Conservation (phyloP, 768 basidiomycete species). For the Calocera viscosa region DNA sequence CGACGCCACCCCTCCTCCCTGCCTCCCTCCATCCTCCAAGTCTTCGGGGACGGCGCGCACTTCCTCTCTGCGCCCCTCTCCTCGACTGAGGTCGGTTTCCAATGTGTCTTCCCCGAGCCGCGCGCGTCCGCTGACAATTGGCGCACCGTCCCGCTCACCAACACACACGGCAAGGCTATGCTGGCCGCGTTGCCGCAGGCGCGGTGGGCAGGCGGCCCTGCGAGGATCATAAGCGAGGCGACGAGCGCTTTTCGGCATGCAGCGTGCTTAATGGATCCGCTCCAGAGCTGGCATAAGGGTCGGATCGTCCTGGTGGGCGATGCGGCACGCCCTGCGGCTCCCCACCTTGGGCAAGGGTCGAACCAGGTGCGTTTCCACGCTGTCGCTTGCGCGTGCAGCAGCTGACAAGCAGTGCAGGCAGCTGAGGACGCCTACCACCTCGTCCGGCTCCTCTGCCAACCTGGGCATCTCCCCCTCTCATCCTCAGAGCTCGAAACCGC, state of each 20-base stretch:
- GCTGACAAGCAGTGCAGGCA: background rate
- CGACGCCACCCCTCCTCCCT: too few relatives aligned
- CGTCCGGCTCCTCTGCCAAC: background rate
- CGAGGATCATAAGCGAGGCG: background rate
- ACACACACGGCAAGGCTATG: background rate
- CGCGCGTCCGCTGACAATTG: too few relatives aligned
- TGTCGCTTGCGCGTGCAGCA: background rate
- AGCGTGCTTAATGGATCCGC: background rate
- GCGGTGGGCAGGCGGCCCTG: background rate
- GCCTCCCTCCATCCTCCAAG: too few relatives aligned
- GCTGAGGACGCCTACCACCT: background rate
- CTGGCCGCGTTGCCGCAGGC: background rate
- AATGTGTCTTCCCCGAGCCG: too few relatives aligned
- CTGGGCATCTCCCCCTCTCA: background rate
- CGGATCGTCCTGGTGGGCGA: background rate
- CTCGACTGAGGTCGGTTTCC: too few relatives aligned
- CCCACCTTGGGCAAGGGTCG: background rate
- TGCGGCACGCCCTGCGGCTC: background rate
- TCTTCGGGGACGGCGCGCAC: too few relatives aligned
- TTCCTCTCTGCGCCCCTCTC: too few relatives aligned
- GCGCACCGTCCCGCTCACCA: background rate
- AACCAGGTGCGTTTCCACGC: background rate
- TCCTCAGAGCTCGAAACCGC: background rate
- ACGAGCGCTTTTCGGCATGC: background rate
- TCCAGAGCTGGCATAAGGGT: background rate